phyloP scores from a whole-genome alignment of 2,329 filamentous ascomycete genomes.

The Ophiostoma novo-ulmi region DNA sequence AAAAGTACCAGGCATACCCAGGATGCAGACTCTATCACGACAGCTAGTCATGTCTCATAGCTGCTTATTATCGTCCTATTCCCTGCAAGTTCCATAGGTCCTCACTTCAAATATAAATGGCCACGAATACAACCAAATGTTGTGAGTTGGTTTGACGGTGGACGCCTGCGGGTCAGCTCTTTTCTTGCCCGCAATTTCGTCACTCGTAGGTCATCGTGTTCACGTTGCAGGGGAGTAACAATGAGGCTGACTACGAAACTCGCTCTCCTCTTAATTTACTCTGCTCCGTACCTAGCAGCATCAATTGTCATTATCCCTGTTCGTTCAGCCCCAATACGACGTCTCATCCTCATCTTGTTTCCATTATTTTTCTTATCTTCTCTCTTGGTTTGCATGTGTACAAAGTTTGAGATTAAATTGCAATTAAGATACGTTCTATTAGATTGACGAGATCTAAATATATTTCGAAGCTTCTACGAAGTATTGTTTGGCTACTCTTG shows the following conservation, averaged over 20 bases:
- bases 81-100: too few relatives aligned
- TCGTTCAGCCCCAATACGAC: constrained; percentile 7
- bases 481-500: not conserved
- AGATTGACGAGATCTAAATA: not conserved
- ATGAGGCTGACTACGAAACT: constrained; percentile 2
- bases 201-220: not conserved
- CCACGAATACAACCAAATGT: not conserved
- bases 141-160: not conserved
- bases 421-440: not conserved
- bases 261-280: not conserved
- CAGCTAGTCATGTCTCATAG: not conserved
- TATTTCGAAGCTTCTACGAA: not conserved
- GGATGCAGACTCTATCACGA: not conserved
- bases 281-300: not conserved
- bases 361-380: not conserved
- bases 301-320: not conserved
- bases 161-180: not conserved
- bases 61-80: not conserved
- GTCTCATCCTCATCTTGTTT: constrained; percentile 6
- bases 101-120: not conserved
- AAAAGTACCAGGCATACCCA: not conserved
- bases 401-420: not conserved
- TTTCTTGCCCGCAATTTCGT: not conserved
- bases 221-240: not conserved
- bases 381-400: not conserved